phyloP scores from a whole-genome alignment of 371 early-diverging fungal species.

The Mortierella sp. region DNA sequence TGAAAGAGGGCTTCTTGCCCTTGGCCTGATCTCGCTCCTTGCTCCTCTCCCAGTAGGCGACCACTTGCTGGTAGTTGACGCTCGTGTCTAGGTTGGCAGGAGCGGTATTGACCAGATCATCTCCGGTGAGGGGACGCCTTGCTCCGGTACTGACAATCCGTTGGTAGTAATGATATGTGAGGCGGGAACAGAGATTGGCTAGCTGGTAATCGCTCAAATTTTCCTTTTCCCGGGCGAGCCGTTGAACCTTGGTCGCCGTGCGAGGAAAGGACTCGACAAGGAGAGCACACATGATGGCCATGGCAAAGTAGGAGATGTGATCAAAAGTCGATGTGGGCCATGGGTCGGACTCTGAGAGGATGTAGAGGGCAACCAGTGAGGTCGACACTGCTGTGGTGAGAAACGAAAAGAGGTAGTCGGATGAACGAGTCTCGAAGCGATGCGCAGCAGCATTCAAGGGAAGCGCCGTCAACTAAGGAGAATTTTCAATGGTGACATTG shows the following conservation, averaged over 20 bases:
- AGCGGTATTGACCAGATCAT: conserved; percentile 28
- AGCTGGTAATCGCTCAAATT: conserved; percentile 30
- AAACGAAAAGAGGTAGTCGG: conserved; percentile 28
- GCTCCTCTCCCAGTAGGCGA: conserved; percentile 14
- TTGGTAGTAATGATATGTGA: conserved; percentile 28
- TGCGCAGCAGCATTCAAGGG: conserved; percentile 38
- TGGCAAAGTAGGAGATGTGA: conserved; percentile 7
- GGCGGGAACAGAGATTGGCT: conserved; percentile 35
- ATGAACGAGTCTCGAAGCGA: conserved; percentile 39
- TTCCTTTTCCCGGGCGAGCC: conserved; percentile 25
- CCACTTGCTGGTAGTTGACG: conserved; percentile 21
- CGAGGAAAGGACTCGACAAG: conserved; percentile 34
- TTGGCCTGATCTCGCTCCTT: conserved; percentile 12
- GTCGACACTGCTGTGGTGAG: conserved; percentile 5
- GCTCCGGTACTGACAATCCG: conserved; percentile 27
- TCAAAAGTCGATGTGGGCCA: background rate
- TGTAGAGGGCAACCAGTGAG: conserved; percentile 21
- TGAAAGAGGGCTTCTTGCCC: conserved; percentile 23
- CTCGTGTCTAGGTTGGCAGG: conserved; percentile 19
- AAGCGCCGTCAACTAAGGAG: conserved; percentile 21
- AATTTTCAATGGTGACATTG: background rate
- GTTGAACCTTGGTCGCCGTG: conserved; percentile 24
- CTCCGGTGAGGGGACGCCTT: conserved; percentile 19
- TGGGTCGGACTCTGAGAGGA: conserved; percentile 16
- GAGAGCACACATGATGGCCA: conserved; percentile 15